Base-by-base conservation (phyloP, 164 flowering plant species). In the Nymphaea thermarum region DNA sequence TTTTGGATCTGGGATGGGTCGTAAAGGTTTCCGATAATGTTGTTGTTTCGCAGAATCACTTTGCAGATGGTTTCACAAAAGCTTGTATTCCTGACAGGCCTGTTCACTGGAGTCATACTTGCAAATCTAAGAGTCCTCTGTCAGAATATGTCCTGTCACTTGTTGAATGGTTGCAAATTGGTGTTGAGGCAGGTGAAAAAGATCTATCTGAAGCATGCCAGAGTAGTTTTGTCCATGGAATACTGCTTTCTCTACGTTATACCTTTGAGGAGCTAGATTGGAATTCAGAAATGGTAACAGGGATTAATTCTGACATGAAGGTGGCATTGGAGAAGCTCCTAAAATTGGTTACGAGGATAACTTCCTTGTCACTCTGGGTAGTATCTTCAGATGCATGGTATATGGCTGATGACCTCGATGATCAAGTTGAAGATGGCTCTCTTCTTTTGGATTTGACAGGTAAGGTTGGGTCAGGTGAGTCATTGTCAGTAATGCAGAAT, bases 351-450 rank as follows among this genome's bases (percentile, higher is more conserved):
- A 76, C 78, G 84, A 83, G 89, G 61, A 84, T 95, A 68, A 95
- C 99, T 45, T 81, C 94, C 44, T 75, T 91, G 80, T 98, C 99
- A 66, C 96, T 95, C 64, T 81, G 96, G 87, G 99, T 95, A 74
- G 96, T 95, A 74, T 88, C 99, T 62, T 87, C 99, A 66, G 98
- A 90, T 90, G 98, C 99, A 17, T 95, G 87, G 98, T 70, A 78
- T 82, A 80, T 94, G 70, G 92, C 96, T 62, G 96, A 87, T 44
- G 94, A 94, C 75, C 77, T 82, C 82, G 96, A 87, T 68, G 96
- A 87, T 65, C 75, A 86, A 76, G 71, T 74, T 65, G 87, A 81
- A 63, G 93, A 87, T 75, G 91, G 85, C 70, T 55, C 69, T 66
- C 79, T 82, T 66, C 60, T 80, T 45, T 59, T 72, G 60, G 96